Percentiles rank a stretch among this genome's conserved stretches.
Conservation (phyloP, 2,329 filamentous ascomycete species). For the Ploettnerulaceae sp. region DNA sequence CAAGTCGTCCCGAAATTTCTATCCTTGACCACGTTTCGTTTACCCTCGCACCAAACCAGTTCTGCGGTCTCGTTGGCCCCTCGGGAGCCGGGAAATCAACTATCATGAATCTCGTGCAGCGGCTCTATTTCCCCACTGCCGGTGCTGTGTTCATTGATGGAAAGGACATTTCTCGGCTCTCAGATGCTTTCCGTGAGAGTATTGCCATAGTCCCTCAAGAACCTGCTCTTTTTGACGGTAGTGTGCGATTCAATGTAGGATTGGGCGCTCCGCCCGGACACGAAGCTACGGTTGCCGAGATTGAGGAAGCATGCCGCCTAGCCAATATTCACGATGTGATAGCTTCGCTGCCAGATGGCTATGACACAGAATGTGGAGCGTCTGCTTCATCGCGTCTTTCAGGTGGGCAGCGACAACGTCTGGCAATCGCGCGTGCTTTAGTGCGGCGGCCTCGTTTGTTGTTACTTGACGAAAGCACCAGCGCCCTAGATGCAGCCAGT, state of each 20-base stretch:
- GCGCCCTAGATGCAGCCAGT: slow-evolving; percentile 83
- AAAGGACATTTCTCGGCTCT: slow-evolving; percentile 40
- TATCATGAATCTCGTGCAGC: slow-evolving; percentile 51
- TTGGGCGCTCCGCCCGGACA: slow-evolving; percentile 51
- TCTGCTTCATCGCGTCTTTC: slow-evolving; percentile 76
- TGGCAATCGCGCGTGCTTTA: slow-evolving; percentile 83
- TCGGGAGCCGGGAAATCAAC: slow-evolving; percentile 65
- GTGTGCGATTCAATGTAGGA: slow-evolving; percentile 50
- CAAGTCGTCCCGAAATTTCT: slow-evolving; percentile 52
- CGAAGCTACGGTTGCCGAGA: slow-evolving; percentile 29
- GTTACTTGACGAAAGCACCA: slow-evolving; percentile 88
- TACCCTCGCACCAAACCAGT: slow-evolving; percentile 52
- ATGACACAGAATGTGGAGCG: slow-evolving; percentile 89
- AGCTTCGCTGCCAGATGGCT: slow-evolving; percentile 70
- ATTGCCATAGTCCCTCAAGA: slow-evolving; percentile 52
- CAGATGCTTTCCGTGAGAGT: slow-evolving; percentile 42
- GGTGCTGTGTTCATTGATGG: slow-evolving; percentile 24
- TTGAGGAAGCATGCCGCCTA: slow-evolving; percentile 75
- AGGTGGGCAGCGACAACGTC: slow-evolving; percentile 90
- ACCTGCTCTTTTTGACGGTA: slow-evolving; percentile 51
- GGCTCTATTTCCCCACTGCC: slow-evolving; percentile 42
- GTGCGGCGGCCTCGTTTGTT: slow-evolving; percentile 86
- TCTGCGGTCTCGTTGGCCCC: slow-evolving; percentile 59
- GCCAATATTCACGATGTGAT: slow-evolving; percentile 93
- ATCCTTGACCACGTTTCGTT: slow-evolving; percentile 55